Evolutionary conservation across 2,329 filamentous ascomycete species (phyloP), one percentile per base, ranked within the genome.

Genomic region (Claviceps capensis): DNA sequence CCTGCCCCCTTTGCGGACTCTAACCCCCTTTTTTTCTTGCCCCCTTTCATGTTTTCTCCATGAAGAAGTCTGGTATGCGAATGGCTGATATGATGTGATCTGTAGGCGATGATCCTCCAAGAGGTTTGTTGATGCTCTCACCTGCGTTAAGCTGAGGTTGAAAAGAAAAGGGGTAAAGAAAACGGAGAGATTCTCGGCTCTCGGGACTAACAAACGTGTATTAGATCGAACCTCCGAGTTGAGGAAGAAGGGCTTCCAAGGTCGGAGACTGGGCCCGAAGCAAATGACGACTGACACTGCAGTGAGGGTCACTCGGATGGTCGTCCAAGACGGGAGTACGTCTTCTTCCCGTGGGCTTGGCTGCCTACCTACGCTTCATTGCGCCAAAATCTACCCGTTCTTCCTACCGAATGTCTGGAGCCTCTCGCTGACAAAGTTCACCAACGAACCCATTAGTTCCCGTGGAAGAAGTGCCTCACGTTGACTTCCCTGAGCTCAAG

Each of bases 211-310:
- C 3, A 13, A 11, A 36, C 17, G 22, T 22, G 19, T 6, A n/a
- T 19, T 34, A 94, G 91, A 97, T 69, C 84, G 93, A 56, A 98
- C 93, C 4, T 91, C 87, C n/a, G 93, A 98, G 67, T 73, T 98
- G 60, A 82, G 93, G 50, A 89, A 88, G 69, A 95, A 97, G 66
- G 93, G 93, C 3, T 98, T 95, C 61, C 76, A 83, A 53, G 89
- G 91, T 53, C 82, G 93, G 50, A 79, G 93, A 53, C 75, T 98
- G 34, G 93, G 93, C 0, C 88, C 91, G 7, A 84, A 90, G 60
- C 93, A 98, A 69, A 96, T 98, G 91, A 97, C 93, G 3, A 98
- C 93, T 4, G 93, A 98, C 66, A 98, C 93, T 19, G 93, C 93
- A 4, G 93, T 96, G 49, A 79, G 93, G 58, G 91, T 96, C 45